Base-by-base conservation (phyloP, 352 stramenopile species). In the Aphanomyces invadans region DNA sequence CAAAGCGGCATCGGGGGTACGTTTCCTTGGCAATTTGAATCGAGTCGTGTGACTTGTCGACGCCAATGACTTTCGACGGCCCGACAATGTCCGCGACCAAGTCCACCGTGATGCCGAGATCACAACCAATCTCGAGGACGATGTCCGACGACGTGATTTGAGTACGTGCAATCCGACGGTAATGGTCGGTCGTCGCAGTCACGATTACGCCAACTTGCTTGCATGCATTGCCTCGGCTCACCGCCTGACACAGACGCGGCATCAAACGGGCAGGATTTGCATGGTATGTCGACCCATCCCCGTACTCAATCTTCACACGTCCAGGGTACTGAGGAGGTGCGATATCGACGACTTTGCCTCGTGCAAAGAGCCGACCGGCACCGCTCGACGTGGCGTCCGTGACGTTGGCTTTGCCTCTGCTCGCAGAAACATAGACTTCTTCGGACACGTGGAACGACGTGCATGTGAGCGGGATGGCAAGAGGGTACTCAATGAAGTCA, bases 21-120 rank as follows among this genome's bases (percentile, higher is more conserved):
- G 53, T 45, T 11, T 25, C 17, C 28, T 62, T 62, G 23, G 53
- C 53, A 7, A 62, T 32, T 7, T 15, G 15, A 23, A 62, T 62
- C 53, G 53, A 62, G 17, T 62, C 53, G 28, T 31, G 12, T 17
- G 53, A 62, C 53, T 62, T 62, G 53, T 62, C 53, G 25, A 62
- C 4, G 29, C 53, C 53, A 11, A 45, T 62, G 4, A 45, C 53
- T 11, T 62, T 62, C n/a, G 25, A 28, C 17, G 26, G 4, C 10
- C 53, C 53, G 3, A 62, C 53, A 4, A 17, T 46, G 10, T 62
- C 53, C 4, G 53, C 26, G 15, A 62, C 23, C 11, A 23, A 42
- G 7, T 62, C 53, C 10, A 62, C 53, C 4, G 53, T 62, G 26
- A 36, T 21, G 53, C 53, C 53, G 29, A 62, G 53, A 23, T 62